Evolutionary conservation across 176 grass and related monocot species (phyloP).

Genomic region (Zoysia pacifica): DNA sequence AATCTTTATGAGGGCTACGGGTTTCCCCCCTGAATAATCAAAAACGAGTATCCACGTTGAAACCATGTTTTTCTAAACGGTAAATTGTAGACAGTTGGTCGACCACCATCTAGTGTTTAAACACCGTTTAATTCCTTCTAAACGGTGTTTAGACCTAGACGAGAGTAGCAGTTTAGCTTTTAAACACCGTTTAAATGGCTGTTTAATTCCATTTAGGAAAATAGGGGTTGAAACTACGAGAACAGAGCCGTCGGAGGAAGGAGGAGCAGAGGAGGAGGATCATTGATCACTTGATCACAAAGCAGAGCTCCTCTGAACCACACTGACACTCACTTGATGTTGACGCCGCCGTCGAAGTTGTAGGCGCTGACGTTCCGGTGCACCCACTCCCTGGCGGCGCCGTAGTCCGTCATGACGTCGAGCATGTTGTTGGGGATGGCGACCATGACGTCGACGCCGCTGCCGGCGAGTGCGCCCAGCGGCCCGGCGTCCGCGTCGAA

Average conservation of each 20-base stretch:
- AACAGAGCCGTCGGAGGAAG: not conserved
- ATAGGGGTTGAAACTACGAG: no score
- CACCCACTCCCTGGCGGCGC: slow-evolving; percentile 63
- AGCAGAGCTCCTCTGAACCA: not conserved
- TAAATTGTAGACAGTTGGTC: no score
- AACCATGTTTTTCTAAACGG: no score
- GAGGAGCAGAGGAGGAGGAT: not conserved
- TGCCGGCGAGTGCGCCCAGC: slow-evolving; percentile 61
- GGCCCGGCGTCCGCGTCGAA: slow-evolving; percentile 69
- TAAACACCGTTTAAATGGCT: no score
- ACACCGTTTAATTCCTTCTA: no score
- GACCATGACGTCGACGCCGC: slow-evolving; percentile 64
- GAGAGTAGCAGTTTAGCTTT: no score
- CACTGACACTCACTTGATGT: slow-evolving; percentile 54
- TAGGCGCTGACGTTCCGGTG: slow-evolving; percentile 63
- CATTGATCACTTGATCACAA: not conserved
- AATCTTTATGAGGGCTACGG: not conserved
- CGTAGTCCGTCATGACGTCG: slow-evolving; percentile 58
- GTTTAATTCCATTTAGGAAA: no score
- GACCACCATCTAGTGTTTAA: no score
- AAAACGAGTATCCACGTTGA: no score
- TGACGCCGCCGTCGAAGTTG: slow-evolving; percentile 67
- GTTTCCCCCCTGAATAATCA: not conserved
- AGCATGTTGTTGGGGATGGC: slow-evolving; percentile 72
- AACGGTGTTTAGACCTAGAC: no score